Base-by-base conservation (phyloP, 805 yeast genomes). In the Candida wancherniae region DNA sequence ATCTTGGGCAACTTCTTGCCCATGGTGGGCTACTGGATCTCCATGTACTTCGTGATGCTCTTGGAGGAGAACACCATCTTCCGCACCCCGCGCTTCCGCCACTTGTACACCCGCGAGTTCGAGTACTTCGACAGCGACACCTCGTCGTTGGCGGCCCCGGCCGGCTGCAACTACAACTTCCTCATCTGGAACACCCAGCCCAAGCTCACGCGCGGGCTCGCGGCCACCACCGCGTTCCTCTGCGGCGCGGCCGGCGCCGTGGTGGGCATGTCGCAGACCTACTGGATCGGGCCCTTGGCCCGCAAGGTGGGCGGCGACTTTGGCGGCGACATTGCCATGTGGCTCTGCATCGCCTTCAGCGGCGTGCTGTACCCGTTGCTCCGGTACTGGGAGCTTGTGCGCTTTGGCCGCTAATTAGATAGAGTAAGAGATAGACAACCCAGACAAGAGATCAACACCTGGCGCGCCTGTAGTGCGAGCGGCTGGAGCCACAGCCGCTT, bases 21-120 rank as follows among this genome's bases (percentile, higher is more conserved):
- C 7, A 85, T 85, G 95, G 73, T 85, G 36, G 94, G 94, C 2
- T 85, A 85, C 58, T 85, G 95, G 95, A 74, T 84, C 34, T 75
- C 88, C 36, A 83, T 85, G 61, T 86, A 85, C 54, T 74, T 80
- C 46, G 71, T 74, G n/a, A 53, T 85, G 26, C 57, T 84, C 19
- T 37, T 84, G 3, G 84, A 82, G 42, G 95, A 85, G 53, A 84
- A 84, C 48, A 34, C 69, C 4, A 66, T 84, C 11, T 85, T 85
- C 61, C 69, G 95, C 50, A 67, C 76, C 26, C 43, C 55, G 27
- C 46, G 59, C 24, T 57, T 59, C 38, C 38, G 39, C 12, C 55
- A 61, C 40, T 47, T 61, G 32, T 61, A 47, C 40, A 50, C 51
- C 6, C 47, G 48, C 25, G 67, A 61, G 37, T 55, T 58, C 6